A percentile compares a stretch with the other conserved stretches of the same genome.
Conservation (phyloP, 139 green algal genomes). For the Chlamydomonas incerta region DNA sequence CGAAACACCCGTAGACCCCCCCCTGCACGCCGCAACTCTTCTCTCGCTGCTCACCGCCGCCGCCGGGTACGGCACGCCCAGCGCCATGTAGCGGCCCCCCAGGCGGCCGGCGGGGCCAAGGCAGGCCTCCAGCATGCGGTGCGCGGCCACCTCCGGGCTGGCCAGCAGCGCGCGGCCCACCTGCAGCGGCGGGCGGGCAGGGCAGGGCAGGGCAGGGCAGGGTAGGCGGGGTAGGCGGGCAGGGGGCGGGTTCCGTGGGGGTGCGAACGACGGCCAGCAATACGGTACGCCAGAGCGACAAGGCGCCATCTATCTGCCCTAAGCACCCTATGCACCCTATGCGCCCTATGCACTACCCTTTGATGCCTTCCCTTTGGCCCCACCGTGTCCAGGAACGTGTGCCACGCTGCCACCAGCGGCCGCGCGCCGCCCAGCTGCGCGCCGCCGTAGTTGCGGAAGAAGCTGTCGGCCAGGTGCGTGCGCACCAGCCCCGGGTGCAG, state of each 20-base stretch:
- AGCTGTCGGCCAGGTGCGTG: constrained; percentile 67
- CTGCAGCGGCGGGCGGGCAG: constrained; percentile 11
- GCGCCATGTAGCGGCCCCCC: constrained; percentile 46
- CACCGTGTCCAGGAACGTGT: constrained; percentile 7
- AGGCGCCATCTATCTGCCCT: no score
- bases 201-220: constrained; percentile 11
- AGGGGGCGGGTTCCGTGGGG: no score
- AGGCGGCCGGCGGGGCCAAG: constrained; percentile 40
- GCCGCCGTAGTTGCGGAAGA: constrained; percentile 50
- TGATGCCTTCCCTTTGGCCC: no score
- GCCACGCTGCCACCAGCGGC: constrained; percentile 7
- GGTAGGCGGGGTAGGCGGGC: no score
- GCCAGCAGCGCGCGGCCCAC: constrained; percentile 44
- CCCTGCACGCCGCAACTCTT: no score
- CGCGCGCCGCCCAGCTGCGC: neutral
- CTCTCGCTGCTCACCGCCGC: constrained; percentile 4
- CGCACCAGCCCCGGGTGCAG: constrained; percentile 74
- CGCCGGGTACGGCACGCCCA: constrained; percentile 21
- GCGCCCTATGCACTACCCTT: no score
- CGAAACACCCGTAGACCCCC: no score
- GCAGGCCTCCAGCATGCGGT: constrained; percentile 58
- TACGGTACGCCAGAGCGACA: no score
- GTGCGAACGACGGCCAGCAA: no score
- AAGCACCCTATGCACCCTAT: no score
- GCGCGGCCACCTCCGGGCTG: constrained; percentile 35